phyloP scores from a whole-genome alignment of 768 basidiomycete species.

The Agrocybe pediades region DNA sequence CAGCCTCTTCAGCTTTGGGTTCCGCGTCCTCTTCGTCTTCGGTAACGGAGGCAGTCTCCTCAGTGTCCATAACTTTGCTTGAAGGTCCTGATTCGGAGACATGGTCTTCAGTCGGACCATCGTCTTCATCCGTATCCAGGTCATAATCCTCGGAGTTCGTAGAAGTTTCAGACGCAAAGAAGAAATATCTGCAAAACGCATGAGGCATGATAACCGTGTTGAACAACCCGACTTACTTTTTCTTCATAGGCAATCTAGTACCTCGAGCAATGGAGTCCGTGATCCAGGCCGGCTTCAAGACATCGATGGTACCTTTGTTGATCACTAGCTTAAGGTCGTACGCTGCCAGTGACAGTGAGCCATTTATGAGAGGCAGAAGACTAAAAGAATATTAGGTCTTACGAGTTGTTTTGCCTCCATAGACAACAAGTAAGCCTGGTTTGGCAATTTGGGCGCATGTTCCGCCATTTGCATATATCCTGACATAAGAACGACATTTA shows the following conservation, averaged over 20 bases:
- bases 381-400: slow-evolving; percentile 27
- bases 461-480: slow-evolving; percentile 75
- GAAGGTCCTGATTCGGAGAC: slow-evolving; percentile 6
- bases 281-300: slow-evolving; percentile 84
- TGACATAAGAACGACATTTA: slow-evolving; percentile 25
- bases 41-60: slow-evolving; percentile 9
- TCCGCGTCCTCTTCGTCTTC: slow-evolving; percentile 17
- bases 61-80: slow-evolving; percentile 6
- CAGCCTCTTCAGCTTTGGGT: slow-evolving; percentile 20
- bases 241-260: slow-evolving; percentile 58
- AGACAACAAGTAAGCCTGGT: slow-evolving; percentile 58
- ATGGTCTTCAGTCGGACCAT: slow-evolving; percentile 20
- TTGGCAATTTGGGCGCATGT: slow-evolving; percentile 63
- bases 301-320: slow-evolving; percentile 67
- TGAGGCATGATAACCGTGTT: background rate
- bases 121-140: slow-evolving; percentile 40
- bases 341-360: slow-evolving; percentile 38
- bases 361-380: background rate
- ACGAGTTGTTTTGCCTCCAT: slow-evolving; percentile 73
- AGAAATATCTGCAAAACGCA: slow-evolving; percentile 65
- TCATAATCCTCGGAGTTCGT: slow-evolving; percentile 53
- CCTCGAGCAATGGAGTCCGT: slow-evolving; percentile 68
- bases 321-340: slow-evolving; percentile 73
- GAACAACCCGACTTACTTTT: slow-evolving; percentile 50
- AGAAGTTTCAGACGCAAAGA: slow-evolving; percentile 63